Evolutionary conservation across 768 basidiomycete genomes (phyloP).

Genomic region (Rubroboletus pulcherrimus): DNA sequence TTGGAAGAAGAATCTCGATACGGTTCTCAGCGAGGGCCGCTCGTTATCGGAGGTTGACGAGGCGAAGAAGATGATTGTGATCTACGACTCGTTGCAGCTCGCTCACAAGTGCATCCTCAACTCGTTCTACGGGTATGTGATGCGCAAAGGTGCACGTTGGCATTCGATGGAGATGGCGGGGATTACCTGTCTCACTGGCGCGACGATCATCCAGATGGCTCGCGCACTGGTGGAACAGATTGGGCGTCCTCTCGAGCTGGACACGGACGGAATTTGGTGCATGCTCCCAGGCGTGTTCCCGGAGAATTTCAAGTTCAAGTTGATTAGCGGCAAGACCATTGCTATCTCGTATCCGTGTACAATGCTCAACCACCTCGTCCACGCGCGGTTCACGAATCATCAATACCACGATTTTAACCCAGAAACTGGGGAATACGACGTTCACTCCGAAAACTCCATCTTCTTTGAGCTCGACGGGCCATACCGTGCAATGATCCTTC

Average conservation of each 20-base stretch:
- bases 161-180: constrained; percentile 99
- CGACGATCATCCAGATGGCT: constrained; percentile 98
- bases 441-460: constrained; percentile 96
- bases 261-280: constrained; percentile 99
- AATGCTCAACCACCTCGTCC: constrained; percentile 97
- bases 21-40: constrained; percentile 58
- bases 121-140: constrained; percentile 99
- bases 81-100: constrained; percentile 97
- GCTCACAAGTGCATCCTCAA: constrained; percentile 99
- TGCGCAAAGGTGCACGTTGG: constrained; percentile 99
- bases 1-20: constrained; percentile 98
- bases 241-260: constrained; percentile 92
- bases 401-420: constrained; percentile 94
- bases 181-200: constrained; percentile 96
- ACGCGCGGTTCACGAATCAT: constrained; percentile 93
- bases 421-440: constrained; percentile 75
- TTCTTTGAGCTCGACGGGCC: constrained; percentile 99
- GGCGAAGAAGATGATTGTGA: constrained; percentile 97
- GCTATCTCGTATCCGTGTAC: constrained; percentile 96
- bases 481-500: constrained; percentile 98
- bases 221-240: constrained; percentile 96
- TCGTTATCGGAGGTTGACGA: constrained; percentile 88
- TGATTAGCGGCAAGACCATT: constrained; percentile 82
- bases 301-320: constrained; percentile 95
- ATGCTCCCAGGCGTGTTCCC: constrained; percentile 99